Base-by-base conservation (phyloP, 1,284 basidiomycete species). In the Cronartium ribicola region DNA sequence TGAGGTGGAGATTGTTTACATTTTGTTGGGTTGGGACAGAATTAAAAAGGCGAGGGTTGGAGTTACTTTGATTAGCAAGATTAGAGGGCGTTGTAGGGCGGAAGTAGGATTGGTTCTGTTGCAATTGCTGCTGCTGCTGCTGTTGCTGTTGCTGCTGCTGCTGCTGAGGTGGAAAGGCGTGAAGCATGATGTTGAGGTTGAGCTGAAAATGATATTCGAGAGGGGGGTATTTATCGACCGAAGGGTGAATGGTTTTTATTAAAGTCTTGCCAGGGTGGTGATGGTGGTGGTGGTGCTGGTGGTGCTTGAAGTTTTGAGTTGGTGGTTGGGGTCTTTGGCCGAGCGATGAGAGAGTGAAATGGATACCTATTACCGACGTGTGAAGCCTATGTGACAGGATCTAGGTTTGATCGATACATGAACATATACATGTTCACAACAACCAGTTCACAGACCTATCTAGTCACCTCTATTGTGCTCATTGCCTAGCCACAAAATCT, bases 1-100 rank as follows among this genome's bases (percentile, higher is more conserved):
- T 51, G 2, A 67, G 41, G 36, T 69, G 67, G n/a, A 69, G 22
- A 17, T 69, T 61, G 14, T 63, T 69, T 39, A 69, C 59, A 44
- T 61, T 61, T 29, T 61, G 39, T 51, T 51, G 48, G 22, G 17
- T 51, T 51, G 5, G 48, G 22, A 51, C 11, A 17, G 48, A 14
- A 51, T 51, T 51, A 14, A 17, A 51, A 11, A 51, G 48, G 5
- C 48, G 48, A 51, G 48, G 48, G 44, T 46, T 46, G n/a, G 10
- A 11, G 48, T 51, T 51, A 51, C 0, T 51, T 51, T 6, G 11
- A 13, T 51, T 51, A 14, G 48, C 22, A 17, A 51, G 48, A 51
- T 51, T 51, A 51, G 48, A 51, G 5, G 48, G 48, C 17, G 48
- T 51, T 17, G 48, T 51, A 51, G 48, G 48, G 17, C 48, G 5